These are phyloP conservation scores for Luffa aegyptiaca DNA, from an alignment of 306 rosid genomes.

Conservation along the genomic window DNA sequence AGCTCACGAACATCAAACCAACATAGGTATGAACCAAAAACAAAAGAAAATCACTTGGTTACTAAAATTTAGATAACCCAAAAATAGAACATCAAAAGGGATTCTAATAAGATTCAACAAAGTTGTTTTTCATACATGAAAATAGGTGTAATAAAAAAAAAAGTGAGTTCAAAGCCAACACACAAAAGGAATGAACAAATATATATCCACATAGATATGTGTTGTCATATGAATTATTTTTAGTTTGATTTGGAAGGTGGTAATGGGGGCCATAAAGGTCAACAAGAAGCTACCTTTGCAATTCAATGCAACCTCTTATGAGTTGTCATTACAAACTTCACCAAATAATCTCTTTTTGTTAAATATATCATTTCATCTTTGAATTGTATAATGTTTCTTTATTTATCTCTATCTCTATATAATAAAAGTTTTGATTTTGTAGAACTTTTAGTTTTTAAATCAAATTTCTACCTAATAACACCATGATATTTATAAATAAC, in stretches of 20 bases:
- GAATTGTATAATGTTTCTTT: not conserved
- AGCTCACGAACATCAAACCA: not conserved
- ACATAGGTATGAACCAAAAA: not conserved
- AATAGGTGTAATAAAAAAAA: not conserved
- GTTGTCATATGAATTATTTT: constrained; percentile 1
- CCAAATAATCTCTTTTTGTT: not conserved
- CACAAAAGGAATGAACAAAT: not conserved
- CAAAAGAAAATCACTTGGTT: not conserved
- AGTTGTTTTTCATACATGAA: not conserved
- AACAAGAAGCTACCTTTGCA: not conserved
- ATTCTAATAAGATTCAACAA: no score
- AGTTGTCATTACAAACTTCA: not conserved
- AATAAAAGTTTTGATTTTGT: not conserved
- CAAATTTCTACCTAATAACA: no score
- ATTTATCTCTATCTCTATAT: no score
- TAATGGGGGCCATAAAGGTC: not conserved
- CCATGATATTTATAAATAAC: no score
- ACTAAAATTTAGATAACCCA: not conserved
- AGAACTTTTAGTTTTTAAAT: not conserved
- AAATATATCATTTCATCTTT: not conserved
- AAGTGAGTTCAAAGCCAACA: not conserved
- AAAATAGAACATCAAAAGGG: not conserved
- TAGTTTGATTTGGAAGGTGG: not conserved
- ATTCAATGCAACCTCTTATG: not conserved
- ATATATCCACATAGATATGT: not conserved